phyloP scores from a whole-genome alignment of 768 basidiomycete species.

The Termitomyces sp. region DNA sequence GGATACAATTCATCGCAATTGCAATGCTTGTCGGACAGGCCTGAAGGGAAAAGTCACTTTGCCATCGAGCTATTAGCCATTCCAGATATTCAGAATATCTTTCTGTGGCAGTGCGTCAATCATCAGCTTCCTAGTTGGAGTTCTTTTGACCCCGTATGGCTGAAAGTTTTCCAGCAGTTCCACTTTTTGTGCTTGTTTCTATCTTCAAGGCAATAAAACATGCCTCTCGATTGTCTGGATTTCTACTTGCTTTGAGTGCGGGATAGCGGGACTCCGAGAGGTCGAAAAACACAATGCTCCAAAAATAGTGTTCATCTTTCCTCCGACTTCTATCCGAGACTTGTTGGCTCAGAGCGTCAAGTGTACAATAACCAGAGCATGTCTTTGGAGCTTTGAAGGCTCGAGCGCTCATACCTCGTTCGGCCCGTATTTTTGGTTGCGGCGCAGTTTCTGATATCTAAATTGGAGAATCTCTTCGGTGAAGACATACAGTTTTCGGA shows the following conservation, averaged over 20 bases:
- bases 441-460: neutral
- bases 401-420: neutral
- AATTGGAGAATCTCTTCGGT: neutral
- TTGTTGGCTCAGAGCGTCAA: neutral
- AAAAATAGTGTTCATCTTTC: neutral
- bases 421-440: neutral
- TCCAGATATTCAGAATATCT: neutral
- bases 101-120: neutral
- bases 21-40: neutral
- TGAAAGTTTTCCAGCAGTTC: neutral
- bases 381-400: neutral
- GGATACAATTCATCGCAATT: no score
- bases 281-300: neutral
- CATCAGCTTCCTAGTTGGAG: neutral
- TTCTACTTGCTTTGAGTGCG: neutral
- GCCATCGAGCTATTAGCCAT: no score
- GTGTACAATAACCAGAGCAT: neutral
- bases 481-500: no score
- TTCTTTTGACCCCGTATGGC: neutral
- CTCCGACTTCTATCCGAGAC: neutral
- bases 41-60: neutral
- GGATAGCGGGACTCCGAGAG: neutral
- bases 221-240: neutral
- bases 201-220: neutral
- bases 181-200: neutral